These are phyloP conservation scores for Lepiota venenata DNA, from an alignment of 768 basidiomycete genomes.

Conservation along the genomic window DNA sequence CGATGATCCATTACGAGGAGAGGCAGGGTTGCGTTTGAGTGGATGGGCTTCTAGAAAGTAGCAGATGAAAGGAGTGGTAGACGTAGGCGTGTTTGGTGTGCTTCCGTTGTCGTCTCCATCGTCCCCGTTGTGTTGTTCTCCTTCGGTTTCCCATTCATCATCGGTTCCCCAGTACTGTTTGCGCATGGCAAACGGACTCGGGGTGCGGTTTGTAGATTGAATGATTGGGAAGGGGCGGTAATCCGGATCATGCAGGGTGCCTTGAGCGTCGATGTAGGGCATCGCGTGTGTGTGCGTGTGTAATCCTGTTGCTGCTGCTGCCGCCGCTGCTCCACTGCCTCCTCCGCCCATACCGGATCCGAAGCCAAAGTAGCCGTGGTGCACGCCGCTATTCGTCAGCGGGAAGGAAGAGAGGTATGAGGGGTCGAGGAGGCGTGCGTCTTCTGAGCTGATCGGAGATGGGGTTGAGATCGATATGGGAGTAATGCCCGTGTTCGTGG, in stretches of 20 bases:
- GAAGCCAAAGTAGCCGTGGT: conserved; percentile 1
- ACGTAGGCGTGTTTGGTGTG: conserved; percentile 4
- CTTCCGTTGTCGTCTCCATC: conserved; percentile 1
- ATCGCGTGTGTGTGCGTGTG: not conserved
- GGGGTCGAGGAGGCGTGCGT: conserved; percentile 16
- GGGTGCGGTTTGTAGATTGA: not conserved
- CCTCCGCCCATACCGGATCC: too few species aligned
- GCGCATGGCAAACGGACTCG: conserved; percentile 7
- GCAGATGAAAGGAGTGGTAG: conserved; percentile 7
- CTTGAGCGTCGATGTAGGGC: conserved; percentile 17
- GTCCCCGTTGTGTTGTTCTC: not conserved
- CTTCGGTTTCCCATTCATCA: not conserved
- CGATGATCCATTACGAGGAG: not conserved
- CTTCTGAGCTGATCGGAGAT: conserved; percentile 9
- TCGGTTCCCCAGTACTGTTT: conserved; percentile 8
- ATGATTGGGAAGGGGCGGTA: conserved; percentile 17
- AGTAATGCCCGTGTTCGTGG: not conserved
- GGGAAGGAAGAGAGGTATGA: conserved; percentile 15
- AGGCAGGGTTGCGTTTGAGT: not conserved
- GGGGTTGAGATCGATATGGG: conserved; percentile 1
- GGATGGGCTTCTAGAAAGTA: conserved; percentile 9
- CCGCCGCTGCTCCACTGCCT: not conserved
- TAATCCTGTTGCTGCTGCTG: not conserved
- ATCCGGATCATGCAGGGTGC: conserved; percentile 17
- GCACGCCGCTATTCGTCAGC: not conserved